These are phyloP conservation scores for Podaxis sp. DNA, from an alignment of 768 basidiomycete species.

Conservation along the genomic window DNA sequence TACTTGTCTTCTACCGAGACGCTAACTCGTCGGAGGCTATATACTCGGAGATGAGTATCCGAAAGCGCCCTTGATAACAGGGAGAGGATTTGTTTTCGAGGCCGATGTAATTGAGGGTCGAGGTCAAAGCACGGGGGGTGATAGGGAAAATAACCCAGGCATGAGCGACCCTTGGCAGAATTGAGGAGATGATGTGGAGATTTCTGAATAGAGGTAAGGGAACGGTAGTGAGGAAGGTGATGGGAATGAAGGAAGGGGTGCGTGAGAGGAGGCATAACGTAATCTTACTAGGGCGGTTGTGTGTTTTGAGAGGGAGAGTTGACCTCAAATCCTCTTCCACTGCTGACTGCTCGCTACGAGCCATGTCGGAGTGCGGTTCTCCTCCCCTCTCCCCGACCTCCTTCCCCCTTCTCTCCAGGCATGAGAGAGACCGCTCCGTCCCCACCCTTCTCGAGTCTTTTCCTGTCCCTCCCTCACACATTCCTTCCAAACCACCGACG, in stretches of 20 bases:
- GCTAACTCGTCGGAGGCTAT: background rate
- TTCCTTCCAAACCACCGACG: conserved; percentile 27
- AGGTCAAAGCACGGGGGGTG: background rate
- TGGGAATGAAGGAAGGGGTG: background rate
- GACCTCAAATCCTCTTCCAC: background rate
- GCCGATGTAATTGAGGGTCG: background rate
- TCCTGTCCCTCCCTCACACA: conserved; percentile 42
- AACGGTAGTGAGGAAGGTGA: background rate
- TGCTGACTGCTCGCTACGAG: background rate
- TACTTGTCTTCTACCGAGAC: background rate
- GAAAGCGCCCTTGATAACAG: background rate
- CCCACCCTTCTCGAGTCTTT: conserved; percentile 40
- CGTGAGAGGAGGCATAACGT: background rate
- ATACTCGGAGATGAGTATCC: background rate
- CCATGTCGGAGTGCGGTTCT: background rate
- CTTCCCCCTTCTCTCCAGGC: background rate
- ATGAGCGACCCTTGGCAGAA: background rate
- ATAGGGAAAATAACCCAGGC: background rate
- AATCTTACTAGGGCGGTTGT: background rate
- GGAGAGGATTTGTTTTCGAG: background rate
- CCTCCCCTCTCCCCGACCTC: background rate
- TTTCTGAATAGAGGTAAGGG: background rate
- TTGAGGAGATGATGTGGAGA: background rate
- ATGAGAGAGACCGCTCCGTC: conserved; percentile 15
- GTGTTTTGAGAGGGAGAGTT: background rate